These are phyloP conservation scores for Hordeum marinum DNA, from an alignment of 176 grass and related monocot genomes.

Conservation along the genomic window DNA sequence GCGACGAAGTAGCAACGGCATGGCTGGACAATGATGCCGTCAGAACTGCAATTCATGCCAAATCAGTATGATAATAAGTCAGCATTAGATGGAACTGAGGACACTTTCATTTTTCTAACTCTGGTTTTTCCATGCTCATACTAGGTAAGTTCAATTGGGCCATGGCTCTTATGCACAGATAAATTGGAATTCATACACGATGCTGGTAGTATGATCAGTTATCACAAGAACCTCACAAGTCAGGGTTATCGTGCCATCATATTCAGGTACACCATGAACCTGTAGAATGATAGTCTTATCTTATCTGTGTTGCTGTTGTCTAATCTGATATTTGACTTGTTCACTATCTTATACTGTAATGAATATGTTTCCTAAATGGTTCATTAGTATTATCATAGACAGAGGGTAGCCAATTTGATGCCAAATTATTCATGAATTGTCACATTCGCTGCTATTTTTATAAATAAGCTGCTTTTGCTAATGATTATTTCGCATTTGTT, in stretches of 20 bases:
- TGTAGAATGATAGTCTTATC: background rate
- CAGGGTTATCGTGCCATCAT: conserved; percentile 81
- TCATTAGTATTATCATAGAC: background rate
- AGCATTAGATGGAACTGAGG: conserved; percentile 7
- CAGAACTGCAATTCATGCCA: conserved; percentile 85
- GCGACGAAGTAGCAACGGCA: conserved; percentile 75
- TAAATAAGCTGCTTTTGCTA: background rate
- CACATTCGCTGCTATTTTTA: background rate
- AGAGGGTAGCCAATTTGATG: background rate
- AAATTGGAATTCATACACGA: conserved; percentile 47
- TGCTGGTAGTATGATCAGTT: conserved; percentile 88
- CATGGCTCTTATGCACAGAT: conserved; percentile 60
- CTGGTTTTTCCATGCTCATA: conserved; percentile 9
- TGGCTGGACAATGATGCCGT: conserved; percentile 76
- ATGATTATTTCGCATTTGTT: conserved; percentile 1
- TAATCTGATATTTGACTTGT: background rate
- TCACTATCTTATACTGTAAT: background rate
- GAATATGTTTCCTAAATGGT: background rate
- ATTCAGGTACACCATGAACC: conserved; percentile 49
- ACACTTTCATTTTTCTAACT: background rate
- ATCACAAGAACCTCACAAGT: conserved; percentile 83
- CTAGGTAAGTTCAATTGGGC: conserved; percentile 57
- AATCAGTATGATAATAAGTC: conserved; percentile 52
- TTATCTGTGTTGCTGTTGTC: background rate
- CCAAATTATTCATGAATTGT: background rate